A percentile compares a stretch with the other conserved stretches of the same genome.
Evolutionary conservation across 257 asterid genomes (phyloP).

Genomic region (Penstemon eatonii): DNA sequence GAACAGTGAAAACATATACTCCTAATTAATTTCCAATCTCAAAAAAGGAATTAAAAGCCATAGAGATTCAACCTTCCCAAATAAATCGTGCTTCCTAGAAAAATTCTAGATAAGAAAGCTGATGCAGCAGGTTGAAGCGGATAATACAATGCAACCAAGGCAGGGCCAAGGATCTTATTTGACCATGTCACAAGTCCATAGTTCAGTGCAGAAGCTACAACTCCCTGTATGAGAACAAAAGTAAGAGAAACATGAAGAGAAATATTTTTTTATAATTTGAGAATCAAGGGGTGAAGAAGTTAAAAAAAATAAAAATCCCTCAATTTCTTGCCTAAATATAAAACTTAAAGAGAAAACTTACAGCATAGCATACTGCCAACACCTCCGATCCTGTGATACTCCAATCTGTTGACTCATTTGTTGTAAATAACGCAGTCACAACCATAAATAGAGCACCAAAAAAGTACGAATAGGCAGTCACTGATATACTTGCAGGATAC

Average conservation of each 20-base stretch:
- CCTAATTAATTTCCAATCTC: too few relatives aligned
- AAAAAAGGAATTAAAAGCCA: not conserved
- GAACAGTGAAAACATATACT: too few relatives aligned
- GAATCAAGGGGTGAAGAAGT: not conserved
- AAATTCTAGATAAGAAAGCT: slow-evolving; percentile 73
- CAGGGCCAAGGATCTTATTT: slow-evolving; percentile 85
- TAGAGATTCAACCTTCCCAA: slow-evolving; percentile 72
- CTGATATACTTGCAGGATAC: slow-evolving; percentile 89
- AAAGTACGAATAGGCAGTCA: slow-evolving; percentile 87
- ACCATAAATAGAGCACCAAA: slow-evolving; percentile 76
- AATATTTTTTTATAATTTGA: too few relatives aligned
- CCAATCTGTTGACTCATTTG: slow-evolving; percentile 73
- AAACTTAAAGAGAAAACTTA: slow-evolving; percentile 41
- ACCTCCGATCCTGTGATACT: slow-evolving; percentile 64
- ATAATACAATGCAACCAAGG: slow-evolving; percentile 83
- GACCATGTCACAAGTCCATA: slow-evolving; percentile 87
- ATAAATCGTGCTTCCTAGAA: slow-evolving; percentile 93
- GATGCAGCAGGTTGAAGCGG: slow-evolving; percentile 96
- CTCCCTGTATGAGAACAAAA: slow-evolving; percentile 52
- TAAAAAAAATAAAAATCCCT: not conserved
- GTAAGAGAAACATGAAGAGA: not conserved
- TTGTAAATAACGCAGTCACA: slow-evolving; percentile 51
- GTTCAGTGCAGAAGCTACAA: slow-evolving; percentile 84
- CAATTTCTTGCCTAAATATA: not conserved
- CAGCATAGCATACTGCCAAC: slow-evolving; percentile 87